Evolutionary conservation across 805 yeast genomes (phyloP), one percentile per base, ranked within the genome.

Genomic region (Lachancea waltii): DNA sequence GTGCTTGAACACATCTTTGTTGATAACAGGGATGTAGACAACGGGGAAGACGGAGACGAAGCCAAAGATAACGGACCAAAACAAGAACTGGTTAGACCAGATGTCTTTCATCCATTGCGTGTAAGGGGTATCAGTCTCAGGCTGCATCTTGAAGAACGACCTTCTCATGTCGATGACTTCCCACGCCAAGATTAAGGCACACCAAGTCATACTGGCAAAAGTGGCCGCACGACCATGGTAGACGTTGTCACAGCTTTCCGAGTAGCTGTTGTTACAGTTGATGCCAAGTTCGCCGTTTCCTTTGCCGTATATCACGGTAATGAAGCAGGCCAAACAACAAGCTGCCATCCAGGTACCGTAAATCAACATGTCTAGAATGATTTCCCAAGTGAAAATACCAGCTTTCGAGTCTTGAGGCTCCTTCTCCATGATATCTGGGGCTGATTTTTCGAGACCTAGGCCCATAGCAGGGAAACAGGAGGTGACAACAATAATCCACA

Each of bases 401-500:
- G 86, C 95, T 45, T 73, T 73, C 49, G 96, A 77, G 35, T 79
- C 73, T 62, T 97, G 78, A 35, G 98, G 98, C 15, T 97, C 97
- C 60, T 84, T 84, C 45, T 75, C 79, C 97, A 90, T 89, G 31
- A 90, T 92, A 57, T 83, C 95, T 42, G 84, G 86, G 51, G 89
- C 96, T 16, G 92, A 97, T 3, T 95, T 92, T 63, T 90, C 98
- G 26, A 92, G 94, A 44, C 98, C 98, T 33, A 90, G 68, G 0
- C 95, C 85, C 69, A 90, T 97, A 1, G 97, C 97, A 3, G 98
- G 98, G 27, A 97, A 97, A 7, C 97, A 97, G 60, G 94, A 97
- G 86, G 94, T 90, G 38, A 90, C 73, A 40, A 90, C 92, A 60
- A 90, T 90, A 57, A 90, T 85, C 97, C 97, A 90, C 53, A 90